Evolutionary conservation across 306 rosid species (phyloP).

Genomic region (Cicer judaicum): DNA sequence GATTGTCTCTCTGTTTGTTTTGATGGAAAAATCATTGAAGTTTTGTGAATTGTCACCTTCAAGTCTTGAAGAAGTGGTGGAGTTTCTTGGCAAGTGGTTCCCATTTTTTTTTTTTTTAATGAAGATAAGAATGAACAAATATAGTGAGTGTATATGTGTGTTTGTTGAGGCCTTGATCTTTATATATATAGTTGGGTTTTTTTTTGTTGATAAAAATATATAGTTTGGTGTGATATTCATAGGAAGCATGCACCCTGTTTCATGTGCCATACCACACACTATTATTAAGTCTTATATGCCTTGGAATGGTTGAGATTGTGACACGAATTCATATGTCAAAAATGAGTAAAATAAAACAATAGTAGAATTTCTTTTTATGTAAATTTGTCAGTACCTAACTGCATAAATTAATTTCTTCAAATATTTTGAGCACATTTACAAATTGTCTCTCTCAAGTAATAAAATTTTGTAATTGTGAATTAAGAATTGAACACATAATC

Average conservation of each 20-base stretch:
- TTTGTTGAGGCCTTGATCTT: neutral
- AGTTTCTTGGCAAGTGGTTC: constrained; percentile 27
- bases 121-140: neutral
- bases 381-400: too few relatives aligned
- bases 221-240: too few relatives aligned
- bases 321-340: constrained; percentile 12
- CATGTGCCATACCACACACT: neutral
- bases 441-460: too few relatives aligned
- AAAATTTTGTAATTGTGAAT: too few relatives aligned
- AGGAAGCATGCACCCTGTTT: too few relatives aligned
- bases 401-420: too few relatives aligned
- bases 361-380: too few relatives aligned
- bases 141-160: neutral
- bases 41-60: constrained; percentile 57
- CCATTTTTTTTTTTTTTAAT: constrained; percentile 43
- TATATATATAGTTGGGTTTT: neutral
- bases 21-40: constrained; percentile 59
- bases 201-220: too few relatives aligned
- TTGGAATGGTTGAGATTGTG: constrained; percentile 26
- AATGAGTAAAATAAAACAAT: too few relatives aligned
- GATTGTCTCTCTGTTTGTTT: constrained; percentile 50
- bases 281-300: neutral
- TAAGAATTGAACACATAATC: too few relatives aligned
- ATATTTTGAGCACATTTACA: too few relatives aligned
- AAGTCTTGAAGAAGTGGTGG: constrained; percentile 49